A percentile compares a stretch with the other conserved stretches of the same genome.
Conservation (phyloP, 2,329 filamentous ascomycete species). For the Trichophyton benhamiae region DNA sequence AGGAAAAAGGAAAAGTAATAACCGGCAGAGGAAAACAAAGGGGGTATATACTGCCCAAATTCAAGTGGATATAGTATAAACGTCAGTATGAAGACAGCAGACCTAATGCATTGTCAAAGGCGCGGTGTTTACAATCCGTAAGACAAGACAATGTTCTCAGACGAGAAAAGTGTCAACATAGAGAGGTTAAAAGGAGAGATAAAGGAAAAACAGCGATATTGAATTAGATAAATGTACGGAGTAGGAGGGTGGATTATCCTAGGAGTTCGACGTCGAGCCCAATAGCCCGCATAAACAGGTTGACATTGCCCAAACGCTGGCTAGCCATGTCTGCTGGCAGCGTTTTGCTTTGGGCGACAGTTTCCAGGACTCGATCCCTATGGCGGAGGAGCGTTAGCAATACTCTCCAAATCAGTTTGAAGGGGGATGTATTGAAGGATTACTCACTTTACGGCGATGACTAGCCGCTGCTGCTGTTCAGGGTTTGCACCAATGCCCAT, state of each 20-base stretch:
- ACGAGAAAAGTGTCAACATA: not conserved
- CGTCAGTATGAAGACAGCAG: not conserved
- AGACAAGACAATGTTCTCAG: not conserved
- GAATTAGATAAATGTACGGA: not conserved
- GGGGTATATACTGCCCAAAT: not conserved
- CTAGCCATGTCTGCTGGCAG: slow-evolving; percentile 75
- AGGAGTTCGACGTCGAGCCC: slow-evolving; percentile 86
- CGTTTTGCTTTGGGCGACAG: slow-evolving; percentile 76
- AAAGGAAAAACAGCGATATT: not conserved
- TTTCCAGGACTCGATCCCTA: slow-evolving; percentile 86
- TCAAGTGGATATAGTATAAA: not conserved
- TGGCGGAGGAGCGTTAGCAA: not conserved
- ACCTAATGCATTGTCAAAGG: not conserved
- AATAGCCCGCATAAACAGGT: slow-evolving; percentile 96
- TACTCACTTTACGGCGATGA: slow-evolving; percentile 74
- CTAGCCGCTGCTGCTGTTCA: slow-evolving; percentile 87
- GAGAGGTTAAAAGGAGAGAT: not conserved
- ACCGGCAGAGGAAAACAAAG: not conserved
- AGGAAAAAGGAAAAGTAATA: not conserved
- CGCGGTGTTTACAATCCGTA: not conserved
- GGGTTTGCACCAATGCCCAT: slow-evolving; percentile 87
- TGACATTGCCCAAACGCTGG: slow-evolving; percentile 79
- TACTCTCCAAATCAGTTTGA: not conserved
- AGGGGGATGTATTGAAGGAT: not conserved
- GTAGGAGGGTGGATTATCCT: slow-evolving; percentile 32